Percentiles rank a stretch among this genome's conserved stretches.
These are phyloP conservation scores for Ophiostoma triangulosporum DNA, from an alignment of 2,329 filamentous ascomycete genomes.

Conservation along the genomic window DNA sequence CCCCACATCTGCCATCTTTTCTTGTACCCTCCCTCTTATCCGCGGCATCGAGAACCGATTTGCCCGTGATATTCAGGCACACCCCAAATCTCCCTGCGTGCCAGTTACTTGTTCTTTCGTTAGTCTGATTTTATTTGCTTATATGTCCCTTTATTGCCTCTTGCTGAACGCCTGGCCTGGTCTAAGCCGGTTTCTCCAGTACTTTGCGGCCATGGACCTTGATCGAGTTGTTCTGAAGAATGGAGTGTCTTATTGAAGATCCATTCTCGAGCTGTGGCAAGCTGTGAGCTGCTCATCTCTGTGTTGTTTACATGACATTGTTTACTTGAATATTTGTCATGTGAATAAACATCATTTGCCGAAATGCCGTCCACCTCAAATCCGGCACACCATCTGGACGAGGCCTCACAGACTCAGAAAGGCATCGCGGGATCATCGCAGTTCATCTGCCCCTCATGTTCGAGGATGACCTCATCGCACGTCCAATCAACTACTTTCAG, in stretches of 20 bases:
- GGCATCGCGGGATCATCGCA: neutral
- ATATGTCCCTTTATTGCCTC: neutral
- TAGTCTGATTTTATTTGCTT: neutral
- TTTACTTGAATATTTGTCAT: no score
- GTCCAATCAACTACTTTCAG: neutral
- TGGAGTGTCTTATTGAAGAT: conserved; percentile 4
- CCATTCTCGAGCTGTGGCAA: neutral
- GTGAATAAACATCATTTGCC: neutral
- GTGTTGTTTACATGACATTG: neutral
- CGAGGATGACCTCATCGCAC: neutral
- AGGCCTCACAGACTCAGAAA: neutral
- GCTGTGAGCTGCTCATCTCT: neutral
- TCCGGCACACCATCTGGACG: neutral
- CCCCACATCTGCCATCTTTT: neutral
- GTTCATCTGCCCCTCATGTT: neutral
- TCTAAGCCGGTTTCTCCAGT: neutral
- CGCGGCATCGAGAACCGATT: neutral
- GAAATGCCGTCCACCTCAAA: neutral
- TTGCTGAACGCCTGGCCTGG: neutral
- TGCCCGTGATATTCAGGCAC: neutral
- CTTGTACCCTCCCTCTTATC: neutral
- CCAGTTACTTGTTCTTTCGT: conserved; percentile 6
- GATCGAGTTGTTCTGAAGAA: conserved; percentile 6
- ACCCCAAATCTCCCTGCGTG: conserved; percentile 13
- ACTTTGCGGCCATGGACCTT: neutral